Percentiles rank a stretch among this genome's conserved stretches.
Evolutionary conservation across 1,284 basidiomycete species (phyloP).

Genomic region (Coniferiporia weirii): DNA sequence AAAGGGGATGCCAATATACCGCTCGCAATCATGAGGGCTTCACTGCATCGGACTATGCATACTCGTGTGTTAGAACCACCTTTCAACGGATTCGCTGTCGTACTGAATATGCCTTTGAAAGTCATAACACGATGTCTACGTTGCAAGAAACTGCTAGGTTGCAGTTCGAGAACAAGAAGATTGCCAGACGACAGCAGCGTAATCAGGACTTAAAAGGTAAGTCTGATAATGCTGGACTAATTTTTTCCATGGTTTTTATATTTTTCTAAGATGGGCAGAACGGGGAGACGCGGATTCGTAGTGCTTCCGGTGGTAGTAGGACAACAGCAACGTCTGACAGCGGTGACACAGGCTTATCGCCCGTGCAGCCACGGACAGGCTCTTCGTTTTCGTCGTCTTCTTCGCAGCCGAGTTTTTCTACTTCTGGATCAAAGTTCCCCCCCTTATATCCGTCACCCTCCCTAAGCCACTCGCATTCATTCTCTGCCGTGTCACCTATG

Average conservation of each 20-base stretch:
- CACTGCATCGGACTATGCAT: conserved; percentile 88
- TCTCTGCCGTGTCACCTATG: conserved; percentile 39
- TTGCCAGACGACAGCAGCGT: conserved; percentile 60
- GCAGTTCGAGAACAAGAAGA: conserved; percentile 75
- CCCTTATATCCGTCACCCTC: conserved; percentile 23
- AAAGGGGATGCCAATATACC: conserved; percentile 78
- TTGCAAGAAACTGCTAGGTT: conserved; percentile 70
- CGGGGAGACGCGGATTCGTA: conserved; percentile 53
- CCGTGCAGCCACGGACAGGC: conserved; percentile 24
- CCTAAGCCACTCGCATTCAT: conserved; percentile 29
- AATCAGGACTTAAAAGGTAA: conserved; percentile 55
- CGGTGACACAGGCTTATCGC: conserved; percentile 40
- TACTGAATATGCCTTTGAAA: conserved; percentile 24
- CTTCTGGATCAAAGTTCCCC: conserved; percentile 13
- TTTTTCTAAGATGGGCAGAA: conserved; percentile 23
- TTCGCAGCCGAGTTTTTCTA: conserved; percentile 36
- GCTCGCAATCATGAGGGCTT: conserved; percentile 88
- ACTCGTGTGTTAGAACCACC: conserved; percentile 54
- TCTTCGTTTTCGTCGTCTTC: conserved; percentile 43
- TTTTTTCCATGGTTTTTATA: conserved; percentile 28
- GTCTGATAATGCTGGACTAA: conserved; percentile 13
- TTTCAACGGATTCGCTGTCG: conserved; percentile 13
- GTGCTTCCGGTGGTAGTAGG: conserved; percentile 74
- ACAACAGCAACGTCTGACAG: conserved; percentile 72
- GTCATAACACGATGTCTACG: conserved; percentile 65